phyloP scores from a whole-genome alignment of 345 rosid species.

The Durio zibethinus region DNA sequence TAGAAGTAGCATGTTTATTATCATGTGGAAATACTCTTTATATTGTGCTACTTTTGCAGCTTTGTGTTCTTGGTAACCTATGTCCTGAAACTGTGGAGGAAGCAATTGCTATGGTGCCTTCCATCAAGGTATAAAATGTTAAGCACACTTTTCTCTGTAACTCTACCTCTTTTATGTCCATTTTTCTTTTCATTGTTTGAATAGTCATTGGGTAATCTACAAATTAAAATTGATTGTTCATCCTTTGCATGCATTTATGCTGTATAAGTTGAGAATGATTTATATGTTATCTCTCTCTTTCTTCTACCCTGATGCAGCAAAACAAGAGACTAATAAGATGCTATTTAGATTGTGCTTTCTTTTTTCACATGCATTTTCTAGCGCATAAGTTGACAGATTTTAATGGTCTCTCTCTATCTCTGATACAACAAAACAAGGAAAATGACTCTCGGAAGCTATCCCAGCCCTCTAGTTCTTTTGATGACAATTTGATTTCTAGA shows the following conservation, averaged over 20 bases:
- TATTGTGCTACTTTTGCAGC: constrained; percentile 44
- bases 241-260: background rate
- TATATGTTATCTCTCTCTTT: background rate
- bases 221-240: background rate
- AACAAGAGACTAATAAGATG: background rate
- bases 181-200: background rate
- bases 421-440: background rate
- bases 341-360: background rate
- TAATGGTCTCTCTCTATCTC: background rate
- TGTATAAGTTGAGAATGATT: background rate
- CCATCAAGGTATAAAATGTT: constrained; percentile 60
- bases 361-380: background rate
- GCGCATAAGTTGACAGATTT: background rate
- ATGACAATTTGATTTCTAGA: background rate
- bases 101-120: constrained; percentile 98
- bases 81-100: constrained; percentile 98
- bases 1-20: background rate
- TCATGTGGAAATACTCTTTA: background rate
- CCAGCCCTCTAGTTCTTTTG: background rate
- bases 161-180: background rate
- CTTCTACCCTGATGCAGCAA: background rate
- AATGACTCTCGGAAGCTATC: background rate
- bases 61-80: constrained; percentile 95
- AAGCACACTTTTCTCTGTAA: background rate
- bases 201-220: background rate